Conservation (phyloP, 139 green algal genomes). For the Volvox reticuliferus region DNA sequence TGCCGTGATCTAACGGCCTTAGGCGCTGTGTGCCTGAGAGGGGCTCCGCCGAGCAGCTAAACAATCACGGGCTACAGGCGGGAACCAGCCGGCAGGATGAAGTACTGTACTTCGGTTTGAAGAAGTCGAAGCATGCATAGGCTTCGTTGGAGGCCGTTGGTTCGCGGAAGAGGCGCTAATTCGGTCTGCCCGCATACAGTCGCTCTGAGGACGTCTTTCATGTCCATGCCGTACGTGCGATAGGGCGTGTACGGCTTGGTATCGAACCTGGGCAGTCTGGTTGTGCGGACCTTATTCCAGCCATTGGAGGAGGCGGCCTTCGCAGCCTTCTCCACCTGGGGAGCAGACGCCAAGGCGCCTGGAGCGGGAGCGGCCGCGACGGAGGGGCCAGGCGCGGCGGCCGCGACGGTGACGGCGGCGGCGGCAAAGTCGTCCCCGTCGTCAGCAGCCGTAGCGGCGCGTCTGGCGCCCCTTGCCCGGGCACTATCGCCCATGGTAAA, state of each 20-base stretch:
- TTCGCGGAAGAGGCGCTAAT: too few relatives aligned
- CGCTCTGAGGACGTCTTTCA: not conserved
- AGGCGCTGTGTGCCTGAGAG: too few relatives aligned
- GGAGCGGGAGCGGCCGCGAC: not conserved
- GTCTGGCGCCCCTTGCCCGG: conserved; percentile 45
- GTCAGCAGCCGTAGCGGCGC: not conserved
- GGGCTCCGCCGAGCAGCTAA: too few relatives aligned
- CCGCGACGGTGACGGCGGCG: not conserved
- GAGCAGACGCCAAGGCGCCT: not conserved
- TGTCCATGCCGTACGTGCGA: not conserved
- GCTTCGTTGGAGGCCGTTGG: too few relatives aligned
- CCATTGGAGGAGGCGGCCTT: conserved; percentile 93
- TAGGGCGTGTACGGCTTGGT: conserved; percentile 93
- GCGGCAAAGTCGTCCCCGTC: not conserved
- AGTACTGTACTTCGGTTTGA: too few relatives aligned
- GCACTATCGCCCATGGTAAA: conserved; percentile 74
- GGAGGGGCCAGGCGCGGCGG: not conserved
- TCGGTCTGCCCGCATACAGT: not conserved
- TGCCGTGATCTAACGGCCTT: too few relatives aligned
- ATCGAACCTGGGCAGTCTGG: conserved; percentile 85
- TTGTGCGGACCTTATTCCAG: conserved; percentile 89
- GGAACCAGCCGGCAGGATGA: too few relatives aligned
- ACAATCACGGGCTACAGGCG: too few relatives aligned
- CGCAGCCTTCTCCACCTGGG: conserved; percentile 78
- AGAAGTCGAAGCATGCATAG: too few relatives aligned